Evolutionary conservation across 805 yeast genomes (phyloP), one percentile per base, ranked within the genome.

Genomic region (Kodamaea hsintzibuensis): DNA sequence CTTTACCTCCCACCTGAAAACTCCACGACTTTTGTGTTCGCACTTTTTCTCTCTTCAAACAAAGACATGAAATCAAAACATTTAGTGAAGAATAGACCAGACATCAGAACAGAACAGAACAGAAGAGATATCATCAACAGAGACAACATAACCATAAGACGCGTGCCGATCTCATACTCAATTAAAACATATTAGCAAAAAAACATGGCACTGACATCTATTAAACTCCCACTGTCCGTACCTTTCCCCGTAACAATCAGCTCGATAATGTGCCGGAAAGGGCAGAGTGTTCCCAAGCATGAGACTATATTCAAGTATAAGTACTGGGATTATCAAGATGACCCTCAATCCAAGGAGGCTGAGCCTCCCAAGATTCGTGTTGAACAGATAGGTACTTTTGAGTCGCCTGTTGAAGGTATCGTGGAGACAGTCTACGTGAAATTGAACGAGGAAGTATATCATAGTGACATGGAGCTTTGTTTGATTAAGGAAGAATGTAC

Each of bases 401-500:
- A 93, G 66, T 79, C 86, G 39, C 98, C 98, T 0, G 77, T 89
- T 27, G 88, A 83, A 55, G 98, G 98, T 0, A 73, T 74, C 40
- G 70, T 95, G 2, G 68, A 73, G 7, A 62, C 70, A 9, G 72
- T 91, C 58, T 62, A 70, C 19, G 78, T 90, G 3, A 67, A 71
- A 7, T 74, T 74, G 0, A 86, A 88, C 42, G 91, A 89, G 60
- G 84, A 82, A 57, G 74, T 93, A 14, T 75, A 77, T 37, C 82
- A 81, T 52, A 53, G 66, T 22, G 73, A 73, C 2, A 62, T 66
- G 7, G 73, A 73, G 2, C 72, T 93, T 12, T 78, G 85, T 27
- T 72, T 76, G 42, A 77, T 93, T 13, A 70, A 74, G 43, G 98
- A 96, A 65, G 91, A 96, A 0, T 95, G 99, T 64, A 79, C 90